Evolutionary conservation across 768 basidiomycete genomes (phyloP).

Genomic region (Rhizopogon vesiculosus): DNA sequence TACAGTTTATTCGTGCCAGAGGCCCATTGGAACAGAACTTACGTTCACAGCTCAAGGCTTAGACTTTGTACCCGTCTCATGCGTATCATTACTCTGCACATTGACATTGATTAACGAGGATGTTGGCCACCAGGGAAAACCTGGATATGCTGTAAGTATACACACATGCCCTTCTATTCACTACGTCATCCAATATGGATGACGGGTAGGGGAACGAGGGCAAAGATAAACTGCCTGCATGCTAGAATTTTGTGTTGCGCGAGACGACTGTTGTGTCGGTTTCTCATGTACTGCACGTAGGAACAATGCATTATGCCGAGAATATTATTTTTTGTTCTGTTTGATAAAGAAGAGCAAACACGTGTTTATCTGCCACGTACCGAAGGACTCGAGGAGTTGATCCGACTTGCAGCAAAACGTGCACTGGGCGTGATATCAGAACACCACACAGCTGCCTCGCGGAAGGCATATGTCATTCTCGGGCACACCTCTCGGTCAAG

Average conservation of each 20-base stretch:
- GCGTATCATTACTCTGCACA: slow-evolving; percentile 9
- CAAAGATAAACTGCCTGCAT: slow-evolving; percentile 43
- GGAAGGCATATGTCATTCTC: slow-evolving; percentile 67
- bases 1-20: slow-evolving; percentile 88
- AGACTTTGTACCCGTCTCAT: slow-evolving; percentile 16
- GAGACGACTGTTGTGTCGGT: no score
- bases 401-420: no score
- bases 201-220: slow-evolving; percentile 83
- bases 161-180: slow-evolving; percentile 59
- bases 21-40: slow-evolving; percentile 85
- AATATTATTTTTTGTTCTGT: no score
- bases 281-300: no score
- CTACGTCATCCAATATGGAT: slow-evolving; percentile 61
- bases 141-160: background rate
- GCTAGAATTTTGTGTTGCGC: background rate
- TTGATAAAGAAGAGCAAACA: no score
- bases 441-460: no score
- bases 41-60: slow-evolving; percentile 76
- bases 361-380: no score
- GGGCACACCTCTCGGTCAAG: slow-evolving; percentile 78
- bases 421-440: no score
- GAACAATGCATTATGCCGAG: no score
- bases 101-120: background rate
- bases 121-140: background rate
- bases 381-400: no score